These are phyloP conservation scores for Ehretia macrophylla DNA, from an alignment of 257 asterid species.

Conservation along the genomic window DNA sequence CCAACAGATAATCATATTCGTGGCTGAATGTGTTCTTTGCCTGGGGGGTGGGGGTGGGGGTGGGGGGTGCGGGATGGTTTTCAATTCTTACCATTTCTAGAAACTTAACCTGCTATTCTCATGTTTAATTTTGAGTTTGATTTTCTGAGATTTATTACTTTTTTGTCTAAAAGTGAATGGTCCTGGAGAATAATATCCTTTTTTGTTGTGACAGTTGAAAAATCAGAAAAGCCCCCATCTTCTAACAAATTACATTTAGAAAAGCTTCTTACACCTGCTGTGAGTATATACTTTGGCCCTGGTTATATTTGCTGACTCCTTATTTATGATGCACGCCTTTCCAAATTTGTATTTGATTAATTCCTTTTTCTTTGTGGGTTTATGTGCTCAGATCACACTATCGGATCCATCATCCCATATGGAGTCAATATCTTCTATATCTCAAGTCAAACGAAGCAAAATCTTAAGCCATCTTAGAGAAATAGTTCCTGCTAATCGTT, in stretches of 20 bases:
- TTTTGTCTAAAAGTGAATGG: background rate
- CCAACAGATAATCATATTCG: too few relatives aligned
- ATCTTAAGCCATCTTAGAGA: constrained; percentile 32
- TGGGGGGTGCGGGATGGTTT: too few relatives aligned
- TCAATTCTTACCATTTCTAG: background rate
- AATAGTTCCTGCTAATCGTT: constrained; percentile 85
- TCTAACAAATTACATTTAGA: constrained; percentile 36
- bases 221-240: constrained; percentile 27
- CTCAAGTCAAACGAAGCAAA: constrained; percentile 32
- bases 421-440: constrained; percentile 30
- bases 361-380: constrained; percentile 15
- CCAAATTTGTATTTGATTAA: background rate
- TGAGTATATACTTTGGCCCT: constrained; percentile 17
- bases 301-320: background rate
- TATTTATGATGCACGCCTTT: background rate
- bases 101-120: background rate
- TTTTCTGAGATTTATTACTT: background rate
- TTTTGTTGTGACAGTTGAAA: constrained; percentile 45
- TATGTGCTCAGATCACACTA: constrained; percentile 28
- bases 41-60: too few relatives aligned
- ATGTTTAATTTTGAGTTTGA: background rate
- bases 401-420: constrained; percentile 19
- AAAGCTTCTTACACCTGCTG: constrained; percentile 44
- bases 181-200: constrained; percentile 15
- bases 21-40: too few relatives aligned